phyloP scores from a whole-genome alignment of 73 alveolate species.

The Paramecium biaurelia region DNA sequence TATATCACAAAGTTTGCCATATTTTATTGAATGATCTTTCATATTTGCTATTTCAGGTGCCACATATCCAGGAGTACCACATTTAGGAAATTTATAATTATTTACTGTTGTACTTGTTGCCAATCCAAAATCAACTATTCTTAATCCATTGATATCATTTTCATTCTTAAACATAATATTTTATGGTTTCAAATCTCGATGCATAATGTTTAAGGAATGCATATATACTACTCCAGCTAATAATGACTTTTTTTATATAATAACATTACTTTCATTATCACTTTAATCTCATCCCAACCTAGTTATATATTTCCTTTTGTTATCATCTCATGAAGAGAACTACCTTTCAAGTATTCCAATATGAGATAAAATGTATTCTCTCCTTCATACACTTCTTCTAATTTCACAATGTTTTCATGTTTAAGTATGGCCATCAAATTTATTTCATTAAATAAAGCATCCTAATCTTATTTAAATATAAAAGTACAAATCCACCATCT shows the following conservation, averaged over 20 bases:
- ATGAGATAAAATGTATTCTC: conserved; percentile 49
- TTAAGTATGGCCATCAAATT: neutral
- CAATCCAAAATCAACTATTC: conserved; percentile 66
- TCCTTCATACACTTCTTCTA: conserved; percentile 61
- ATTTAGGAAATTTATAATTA: conserved; percentile 39
- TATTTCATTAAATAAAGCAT: conserved; percentile 27
- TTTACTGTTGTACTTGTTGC: conserved; percentile 50
- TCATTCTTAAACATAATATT: conserved; percentile 78
- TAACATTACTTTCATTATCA: neutral
- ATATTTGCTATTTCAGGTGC: conserved; percentile 80
- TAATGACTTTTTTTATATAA: neutral
- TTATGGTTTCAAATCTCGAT: conserved; percentile 96
- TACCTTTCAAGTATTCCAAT: conserved; percentile 44
- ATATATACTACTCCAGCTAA: conserved; percentile 79
- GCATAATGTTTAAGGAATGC: conserved; percentile 83
- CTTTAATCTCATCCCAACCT: neutral
- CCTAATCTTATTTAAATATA: neutral
- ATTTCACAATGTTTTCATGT: neutral
- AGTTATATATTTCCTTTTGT: neutral
- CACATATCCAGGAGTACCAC: conserved; percentile 82
- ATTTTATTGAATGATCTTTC: neutral
- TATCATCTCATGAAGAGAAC: conserved; percentile 42
- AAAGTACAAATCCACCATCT: neutral
- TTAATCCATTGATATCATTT: neutral
- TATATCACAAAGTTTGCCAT: conserved; percentile 54